phyloP scores from a whole-genome alignment of 2,329 filamentous ascomycete genomes.

The Bimuria novae-zelandiae region DNA sequence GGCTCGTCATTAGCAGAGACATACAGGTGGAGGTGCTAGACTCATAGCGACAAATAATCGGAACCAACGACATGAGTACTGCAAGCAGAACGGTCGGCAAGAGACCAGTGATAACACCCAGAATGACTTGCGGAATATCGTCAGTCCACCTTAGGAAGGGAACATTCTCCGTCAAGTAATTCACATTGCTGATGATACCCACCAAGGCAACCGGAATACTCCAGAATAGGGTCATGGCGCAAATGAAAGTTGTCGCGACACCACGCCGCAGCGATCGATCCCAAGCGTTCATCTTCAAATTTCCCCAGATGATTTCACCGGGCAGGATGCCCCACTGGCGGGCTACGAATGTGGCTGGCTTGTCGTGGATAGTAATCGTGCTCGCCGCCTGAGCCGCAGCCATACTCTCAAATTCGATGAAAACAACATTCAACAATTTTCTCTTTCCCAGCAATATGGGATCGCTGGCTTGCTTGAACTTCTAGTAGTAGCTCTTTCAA shows the following conservation, averaged over 20 bases:
- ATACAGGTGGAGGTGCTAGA: neutral
- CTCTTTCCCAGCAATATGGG: constrained; percentile 5
- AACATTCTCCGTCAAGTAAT: constrained; percentile 6
- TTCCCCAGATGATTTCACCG: constrained; percentile 5
- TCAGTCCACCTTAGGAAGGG: constrained; percentile 42
- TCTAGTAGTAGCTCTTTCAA: neutral
- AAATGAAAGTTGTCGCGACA: neutral
- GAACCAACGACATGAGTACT: constrained; percentile 50
- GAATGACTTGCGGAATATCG: constrained; percentile 45
- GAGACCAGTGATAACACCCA: constrained; percentile 52
- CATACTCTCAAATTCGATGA: constrained; percentile 6
- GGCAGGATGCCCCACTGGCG: constrained; percentile 3
- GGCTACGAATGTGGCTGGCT: constrained; percentile 3
- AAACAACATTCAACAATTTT: neutral
- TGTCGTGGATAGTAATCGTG: neutral
- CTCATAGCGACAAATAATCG: constrained; percentile 46
- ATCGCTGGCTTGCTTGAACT: constrained; percentile 4
- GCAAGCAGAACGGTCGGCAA: constrained; percentile 49
- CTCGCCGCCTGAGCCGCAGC: constrained; percentile 4
- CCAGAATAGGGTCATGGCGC: constrained; percentile 6
- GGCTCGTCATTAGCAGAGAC: neutral
- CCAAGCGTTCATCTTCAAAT: constrained; percentile 8
- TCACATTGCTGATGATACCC: constrained; percentile 8
- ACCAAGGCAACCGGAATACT: constrained; percentile 2
- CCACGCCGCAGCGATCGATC: neutral